Evolutionary conservation across 2,329 filamentous ascomycete species (phyloP).

Genomic region (Sporothrix variecibatus): DNA sequence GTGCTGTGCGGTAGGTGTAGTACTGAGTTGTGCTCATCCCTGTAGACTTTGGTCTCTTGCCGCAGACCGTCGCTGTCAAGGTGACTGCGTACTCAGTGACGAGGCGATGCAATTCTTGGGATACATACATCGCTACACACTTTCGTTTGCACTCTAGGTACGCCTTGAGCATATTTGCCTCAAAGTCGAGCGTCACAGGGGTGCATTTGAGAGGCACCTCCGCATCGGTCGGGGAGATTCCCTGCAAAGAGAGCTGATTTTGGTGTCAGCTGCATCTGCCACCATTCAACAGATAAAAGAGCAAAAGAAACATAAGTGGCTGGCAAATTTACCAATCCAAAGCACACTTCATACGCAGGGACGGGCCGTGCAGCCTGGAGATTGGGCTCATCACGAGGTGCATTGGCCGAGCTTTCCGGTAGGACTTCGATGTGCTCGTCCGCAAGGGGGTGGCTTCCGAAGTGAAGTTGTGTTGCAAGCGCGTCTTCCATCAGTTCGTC

Average conservation of each 20-base stretch:
- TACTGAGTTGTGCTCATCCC: background rate
- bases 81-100: background rate
- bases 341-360: conserved; percentile 14
- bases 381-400: background rate
- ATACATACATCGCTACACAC: background rate
- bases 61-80: background rate
- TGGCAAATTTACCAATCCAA: conserved; percentile 11
- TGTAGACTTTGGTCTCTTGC: background rate
- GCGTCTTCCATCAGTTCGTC: background rate
- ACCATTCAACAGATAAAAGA: background rate
- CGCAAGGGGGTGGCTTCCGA: background rate
- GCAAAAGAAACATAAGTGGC: background rate
- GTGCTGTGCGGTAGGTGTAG: background rate
- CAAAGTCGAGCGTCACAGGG: background rate
- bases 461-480: background rate
- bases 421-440: background rate
- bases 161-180: background rate
- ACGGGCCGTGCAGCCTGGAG: background rate
- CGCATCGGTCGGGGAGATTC: background rate
- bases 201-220: background rate
- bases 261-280: background rate
- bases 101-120: background rate
- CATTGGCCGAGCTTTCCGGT: background rate
- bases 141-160: background rate
- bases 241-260: background rate